Evolutionary conservation across 1,284 basidiomycete species (phyloP).

Genomic region (Cryptococcus hybrid): DNA sequence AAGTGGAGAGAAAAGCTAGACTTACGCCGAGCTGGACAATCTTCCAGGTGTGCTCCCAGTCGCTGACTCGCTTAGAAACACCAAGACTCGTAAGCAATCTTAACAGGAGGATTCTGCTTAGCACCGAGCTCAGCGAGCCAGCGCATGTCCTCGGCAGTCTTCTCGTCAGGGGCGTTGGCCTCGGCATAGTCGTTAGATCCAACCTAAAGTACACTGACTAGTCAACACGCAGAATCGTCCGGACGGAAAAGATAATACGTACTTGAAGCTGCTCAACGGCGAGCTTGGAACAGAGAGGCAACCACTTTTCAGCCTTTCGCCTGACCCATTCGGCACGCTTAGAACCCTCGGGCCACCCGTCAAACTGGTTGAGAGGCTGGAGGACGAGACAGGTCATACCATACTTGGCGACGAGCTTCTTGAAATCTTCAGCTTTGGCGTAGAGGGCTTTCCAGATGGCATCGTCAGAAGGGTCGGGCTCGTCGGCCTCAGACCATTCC

Average conservation of each 20-base stretch:
- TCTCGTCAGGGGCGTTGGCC: slow-evolving; percentile 7
- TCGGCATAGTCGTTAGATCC: slow-evolving; percentile 21
- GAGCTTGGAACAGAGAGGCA: slow-evolving; percentile 11
- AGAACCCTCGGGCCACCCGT: slow-evolving; percentile 10
- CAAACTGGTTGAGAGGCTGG: slow-evolving; percentile 17
- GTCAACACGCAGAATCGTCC: neutral
- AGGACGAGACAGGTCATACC: slow-evolving; percentile 11
- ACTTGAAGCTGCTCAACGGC: slow-evolving; percentile 14
- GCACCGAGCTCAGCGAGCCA: slow-evolving; percentile 19
- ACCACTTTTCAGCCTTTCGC: slow-evolving; percentile 17
- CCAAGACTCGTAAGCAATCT: slow-evolving; percentile 19
- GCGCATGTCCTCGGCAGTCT: slow-evolving; percentile 14
- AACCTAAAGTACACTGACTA: slow-evolving; percentile 11
- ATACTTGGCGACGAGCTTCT: slow-evolving; percentile 3
- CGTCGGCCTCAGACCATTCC: slow-evolving; percentile 11
- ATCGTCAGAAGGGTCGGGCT: slow-evolving; percentile 15
- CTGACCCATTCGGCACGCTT: slow-evolving; percentile 7
- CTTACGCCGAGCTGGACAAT: slow-evolving; percentile 16
- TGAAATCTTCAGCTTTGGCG: slow-evolving; percentile 6
- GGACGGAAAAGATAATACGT: neutral
- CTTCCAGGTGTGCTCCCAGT: slow-evolving; percentile 18
- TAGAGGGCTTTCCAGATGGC: slow-evolving; percentile 14
- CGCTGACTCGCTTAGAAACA: slow-evolving; percentile 14
- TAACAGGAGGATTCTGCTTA: neutral
- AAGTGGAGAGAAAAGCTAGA: neutral